Conservation (phyloP, 2,329 filamentous ascomycete genomes). For the Aspergillus clavatus region DNA sequence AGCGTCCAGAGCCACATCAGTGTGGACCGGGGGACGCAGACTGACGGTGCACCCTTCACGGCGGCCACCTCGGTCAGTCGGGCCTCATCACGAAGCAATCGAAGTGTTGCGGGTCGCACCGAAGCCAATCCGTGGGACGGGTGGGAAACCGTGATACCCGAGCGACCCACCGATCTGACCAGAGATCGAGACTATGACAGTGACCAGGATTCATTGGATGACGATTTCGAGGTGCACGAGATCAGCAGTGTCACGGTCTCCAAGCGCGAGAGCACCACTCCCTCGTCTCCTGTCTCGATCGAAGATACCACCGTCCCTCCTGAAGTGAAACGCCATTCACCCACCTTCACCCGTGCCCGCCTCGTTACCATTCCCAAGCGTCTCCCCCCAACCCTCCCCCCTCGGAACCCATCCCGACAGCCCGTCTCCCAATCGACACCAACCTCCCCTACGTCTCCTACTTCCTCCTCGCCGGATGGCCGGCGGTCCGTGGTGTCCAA, state of each 20-base stretch:
- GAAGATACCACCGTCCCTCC: slow-evolving; percentile 49
- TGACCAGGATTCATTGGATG: slow-evolving; percentile 18
- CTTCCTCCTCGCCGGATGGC: slow-evolving; percentile 22
- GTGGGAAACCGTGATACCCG: slow-evolving; percentile 25
- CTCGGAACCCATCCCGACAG: slow-evolving; percentile 58
- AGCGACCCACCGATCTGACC: slow-evolving; percentile 9
- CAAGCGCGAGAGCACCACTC: slow-evolving; percentile 39
- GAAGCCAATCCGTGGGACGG: slow-evolving; percentile 19
- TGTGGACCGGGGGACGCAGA: slow-evolving; percentile 63
- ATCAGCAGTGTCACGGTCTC: slow-evolving; percentile 52
- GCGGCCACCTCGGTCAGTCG: slow-evolving; percentile 32
- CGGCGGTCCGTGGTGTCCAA: slow-evolving; percentile 17
- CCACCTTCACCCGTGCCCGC: slow-evolving; percentile 68
- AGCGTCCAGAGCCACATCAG: slow-evolving; percentile 62
- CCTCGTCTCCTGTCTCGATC: slow-evolving; percentile 15
- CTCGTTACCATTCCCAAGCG: slow-evolving; percentile 83
- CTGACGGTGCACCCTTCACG: slow-evolving; percentile 48
- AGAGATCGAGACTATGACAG: slow-evolving; percentile 8
- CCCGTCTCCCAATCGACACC: slow-evolving; percentile 17
- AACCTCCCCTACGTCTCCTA: slow-evolving; percentile 20
- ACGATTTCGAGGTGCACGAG: slow-evolving; percentile 36
- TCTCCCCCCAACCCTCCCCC: slow-evolving; percentile 68
- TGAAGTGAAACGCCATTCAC: slow-evolving; percentile 58
- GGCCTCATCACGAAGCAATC: slow-evolving; percentile 30
- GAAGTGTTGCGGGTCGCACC: slow-evolving; percentile 17